A percentile compares a stretch with the other conserved stretches of the same genome.
Conservation (phyloP, 2,329 filamentous ascomycete species). For the Calonectria montana region DNA sequence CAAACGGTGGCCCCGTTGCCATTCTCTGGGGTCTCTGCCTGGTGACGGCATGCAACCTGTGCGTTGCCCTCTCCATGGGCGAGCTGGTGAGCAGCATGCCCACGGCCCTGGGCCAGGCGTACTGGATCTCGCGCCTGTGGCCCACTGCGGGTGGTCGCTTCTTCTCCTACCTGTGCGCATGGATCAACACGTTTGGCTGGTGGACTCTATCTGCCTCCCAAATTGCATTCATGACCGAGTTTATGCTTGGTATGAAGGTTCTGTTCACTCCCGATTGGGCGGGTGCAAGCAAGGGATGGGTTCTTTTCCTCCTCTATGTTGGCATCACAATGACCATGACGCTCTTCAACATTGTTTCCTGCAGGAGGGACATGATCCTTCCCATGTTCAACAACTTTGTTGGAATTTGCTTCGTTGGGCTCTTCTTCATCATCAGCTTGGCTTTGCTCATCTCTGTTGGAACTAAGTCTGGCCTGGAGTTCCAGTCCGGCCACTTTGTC, state of each 20-base stretch:
- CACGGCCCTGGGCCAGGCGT: slow-evolving; percentile 69
- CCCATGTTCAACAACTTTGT: slow-evolving; percentile 68
- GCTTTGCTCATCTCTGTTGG: slow-evolving; percentile 65
- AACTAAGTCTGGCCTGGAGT: slow-evolving; percentile 54
- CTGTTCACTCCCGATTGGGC: slow-evolving; percentile 62
- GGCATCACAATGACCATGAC: slow-evolving; percentile 61
- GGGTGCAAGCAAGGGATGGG: slow-evolving; percentile 59
- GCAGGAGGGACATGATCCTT: slow-evolving; percentile 53
- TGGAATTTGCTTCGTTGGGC: slow-evolving; percentile 61
- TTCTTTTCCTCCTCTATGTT: slow-evolving; percentile 66
- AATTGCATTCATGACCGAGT: slow-evolving; percentile 68
- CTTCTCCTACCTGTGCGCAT: slow-evolving; percentile 66
- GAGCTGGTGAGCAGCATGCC: slow-evolving; percentile 70
- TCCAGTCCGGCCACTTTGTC: slow-evolving; percentile 62
- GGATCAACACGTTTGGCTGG: slow-evolving; percentile 72
- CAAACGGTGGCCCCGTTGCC: slow-evolving; percentile 64
- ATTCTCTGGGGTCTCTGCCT: slow-evolving; percentile 67
- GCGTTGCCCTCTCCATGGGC: slow-evolving; percentile 65
- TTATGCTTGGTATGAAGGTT: slow-evolving; percentile 66
- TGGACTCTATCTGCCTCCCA: slow-evolving; percentile 67
- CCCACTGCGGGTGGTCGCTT: slow-evolving; percentile 58
- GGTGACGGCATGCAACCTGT: slow-evolving; percentile 64
- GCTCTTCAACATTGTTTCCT: slow-evolving; percentile 62
- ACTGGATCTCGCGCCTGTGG: slow-evolving; percentile 59
- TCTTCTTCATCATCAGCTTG: slow-evolving; percentile 64